These are phyloP conservation scores for Fusarium sp. DNA, from an alignment of 2,329 filamentous ascomycete genomes.

Conservation along the genomic window DNA sequence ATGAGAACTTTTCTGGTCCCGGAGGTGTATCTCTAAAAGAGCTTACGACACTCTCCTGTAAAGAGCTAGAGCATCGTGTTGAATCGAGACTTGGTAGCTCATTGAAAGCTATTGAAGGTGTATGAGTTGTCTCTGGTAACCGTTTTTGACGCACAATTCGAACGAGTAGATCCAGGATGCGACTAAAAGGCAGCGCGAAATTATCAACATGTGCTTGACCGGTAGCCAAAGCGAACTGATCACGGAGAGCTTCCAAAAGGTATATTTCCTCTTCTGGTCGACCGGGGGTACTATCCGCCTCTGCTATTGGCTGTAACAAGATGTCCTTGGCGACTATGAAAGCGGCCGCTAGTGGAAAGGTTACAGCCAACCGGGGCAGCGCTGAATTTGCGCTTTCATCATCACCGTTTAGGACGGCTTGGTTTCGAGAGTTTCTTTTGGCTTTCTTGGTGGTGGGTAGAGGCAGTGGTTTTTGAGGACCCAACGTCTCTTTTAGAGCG, in stretches of 20 bases:
- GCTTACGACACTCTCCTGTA: slow-evolving; percentile 31
- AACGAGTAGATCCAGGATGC: slow-evolving; percentile 32
- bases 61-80: slow-evolving; percentile 41
- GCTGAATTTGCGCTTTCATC: slow-evolving; percentile 18
- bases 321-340: slow-evolving; percentile 40
- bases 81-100: slow-evolving; percentile 45
- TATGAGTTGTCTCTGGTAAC: slow-evolving; percentile 23
- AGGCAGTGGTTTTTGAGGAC: slow-evolving; percentile 5
- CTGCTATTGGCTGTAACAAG: slow-evolving; percentile 36
- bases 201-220: slow-evolving; percentile 41
- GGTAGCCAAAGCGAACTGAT: slow-evolving; percentile 34
- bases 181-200: slow-evolving; percentile 39
- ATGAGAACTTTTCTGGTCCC: slow-evolving; percentile 34
- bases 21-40: slow-evolving; percentile 45
- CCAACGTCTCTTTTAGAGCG: slow-evolving; percentile 34
- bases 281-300: slow-evolving; percentile 11
- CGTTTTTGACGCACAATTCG: slow-evolving; percentile 40
- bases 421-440: background rate
- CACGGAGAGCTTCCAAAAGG: slow-evolving; percentile 45
- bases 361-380: slow-evolving; percentile 39
- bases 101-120: slow-evolving; percentile 44
- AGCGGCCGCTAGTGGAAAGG: slow-evolving; percentile 43
- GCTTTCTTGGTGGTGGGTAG: background rate
- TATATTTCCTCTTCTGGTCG: slow-evolving; percentile 46
- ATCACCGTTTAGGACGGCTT: slow-evolving; percentile 9